Evolutionary conservation across 2,329 filamentous ascomycete species (phyloP), one percentile per base, ranked within the genome.

Genomic region (Penicillium sp.): DNA sequence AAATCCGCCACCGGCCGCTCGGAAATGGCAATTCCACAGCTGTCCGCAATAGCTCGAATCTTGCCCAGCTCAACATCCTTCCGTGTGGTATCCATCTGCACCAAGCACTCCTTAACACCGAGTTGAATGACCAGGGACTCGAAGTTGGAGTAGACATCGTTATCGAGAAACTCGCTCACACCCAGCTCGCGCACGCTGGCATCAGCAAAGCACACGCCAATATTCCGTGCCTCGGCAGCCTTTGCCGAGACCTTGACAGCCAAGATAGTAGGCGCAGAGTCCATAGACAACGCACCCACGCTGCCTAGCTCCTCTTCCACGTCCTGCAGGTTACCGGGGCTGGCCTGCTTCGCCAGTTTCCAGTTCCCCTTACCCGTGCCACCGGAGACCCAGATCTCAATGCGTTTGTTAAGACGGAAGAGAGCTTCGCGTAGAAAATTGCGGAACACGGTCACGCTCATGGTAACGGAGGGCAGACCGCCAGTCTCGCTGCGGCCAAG

Each of bases 81-180:
- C 52, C 88, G 87, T 4, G 80, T 75, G 50, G 82, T 81, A 65
- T 97, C 91, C 18, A 82, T 73, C 61, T 89, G 87, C n/a, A 98
- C 73, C 27, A 98, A 74, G 63, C 91, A 96, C 69, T 98, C 93
- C 66, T 90, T 93, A 18, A 96, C 89, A 5, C 93, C 93, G 3
- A 98, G 82, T 67, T 98, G 95, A 58, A 98, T 98, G 45, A 98
- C 81, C 15, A 98, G 79, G 3, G 91, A 90, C 73, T 98, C 93
- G 59, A 98, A 95, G 69, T 98, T 98, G 45, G 92, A 97, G 74
- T 95, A 98, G 8, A 96, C 78, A 66, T 98, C 93, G 65, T 97
- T 98, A 77, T 98, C 93, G n/a, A 95, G 81, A 58, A 98, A 98
- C 67, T 98, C 95, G 76, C 89, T 95, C 46, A 98, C 90, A 7